Evolutionary conservation across 129 eudicot species (phyloP), one percentile per base, ranked within the genome.

Genomic region (Ambrosia trifida): DNA sequence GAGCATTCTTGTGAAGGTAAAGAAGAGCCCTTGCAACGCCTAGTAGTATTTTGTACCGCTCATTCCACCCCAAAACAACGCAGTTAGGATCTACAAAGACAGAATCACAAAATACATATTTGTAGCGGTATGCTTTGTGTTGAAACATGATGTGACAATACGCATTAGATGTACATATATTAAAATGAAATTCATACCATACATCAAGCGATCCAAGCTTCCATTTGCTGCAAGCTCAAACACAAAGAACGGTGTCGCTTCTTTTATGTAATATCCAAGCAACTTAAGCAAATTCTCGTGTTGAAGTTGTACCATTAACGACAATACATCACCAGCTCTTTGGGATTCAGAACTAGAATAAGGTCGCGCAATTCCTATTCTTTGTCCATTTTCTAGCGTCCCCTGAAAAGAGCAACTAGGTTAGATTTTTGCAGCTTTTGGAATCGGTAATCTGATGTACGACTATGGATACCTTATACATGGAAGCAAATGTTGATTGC

Each of bases 391-490:
- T 35, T 53, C 13, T 54, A 70, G 53, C 52, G 1, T 54, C 14
- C 74, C 74, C 74, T 70, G 53, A 52, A 46, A 68, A 16, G 31
- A 18, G 5, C 3, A 38, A 19, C 20, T 12, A 35, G 6, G 38
- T 38, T 36, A 19, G 11, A 19, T 2, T 36, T 44, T 11, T 2
- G 32, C 1, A 19, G 4, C 4, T 3, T 7, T n/a, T 35, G 24
- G 11, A 54, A 44, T 3, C 43, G 58, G 44, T 41, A 71, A 59
- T 9, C 31, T 59, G 59, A 72, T 45, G 30, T 10, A 3, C 46
- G 49, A 73, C 12, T 31, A 73, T 7, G 19, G 45, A 38, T 73
- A 63, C 78, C 78, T 51, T 51, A 13, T 49, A 73, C 61, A 73
- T 12, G 40, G 12, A 13, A 18, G 3, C 52, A 49, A 0, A 11